Conservation (phyloP, 1,139 yeast genomes). For the Oligophagozyma castellii region DNA sequence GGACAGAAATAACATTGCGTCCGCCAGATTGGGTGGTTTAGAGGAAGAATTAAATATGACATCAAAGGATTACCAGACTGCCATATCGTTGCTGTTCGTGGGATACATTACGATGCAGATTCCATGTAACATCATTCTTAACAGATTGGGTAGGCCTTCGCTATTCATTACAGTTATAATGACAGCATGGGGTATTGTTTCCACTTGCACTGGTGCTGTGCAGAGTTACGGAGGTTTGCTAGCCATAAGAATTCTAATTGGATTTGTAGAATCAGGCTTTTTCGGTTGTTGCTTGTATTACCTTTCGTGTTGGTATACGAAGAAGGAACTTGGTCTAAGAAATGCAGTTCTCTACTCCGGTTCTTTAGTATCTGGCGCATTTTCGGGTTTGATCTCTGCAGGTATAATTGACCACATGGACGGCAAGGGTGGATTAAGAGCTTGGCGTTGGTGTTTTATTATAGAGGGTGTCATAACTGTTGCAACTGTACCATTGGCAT, state of each 20-base stretch:
- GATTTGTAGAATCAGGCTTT: slow-evolving; percentile 39
- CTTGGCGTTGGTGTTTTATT: slow-evolving; percentile 53
- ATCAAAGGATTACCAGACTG: slow-evolving; percentile 40
- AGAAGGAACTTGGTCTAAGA: slow-evolving; percentile 37
- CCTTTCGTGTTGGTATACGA: slow-evolving; percentile 39
- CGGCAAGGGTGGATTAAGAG: slow-evolving; percentile 26
- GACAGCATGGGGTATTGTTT: slow-evolving; percentile 44
- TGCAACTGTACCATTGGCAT: slow-evolving; percentile 38
- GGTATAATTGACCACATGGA: slow-evolving; percentile 31
- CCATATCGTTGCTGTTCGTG: slow-evolving; percentile 43
- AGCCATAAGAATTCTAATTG: slow-evolving; percentile 29
- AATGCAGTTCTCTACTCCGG: slow-evolving; percentile 48
- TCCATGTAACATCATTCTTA: slow-evolving; percentile 36
- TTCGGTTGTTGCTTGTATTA: slow-evolving; percentile 37
- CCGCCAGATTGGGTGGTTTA: slow-evolving; percentile 45
- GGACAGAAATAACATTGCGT: slow-evolving; percentile 48
- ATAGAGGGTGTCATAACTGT: slow-evolving; percentile 46
- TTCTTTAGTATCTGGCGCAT: slow-evolving; percentile 45
- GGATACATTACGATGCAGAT: slow-evolving; percentile 50
- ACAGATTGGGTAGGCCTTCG: slow-evolving; percentile 38
- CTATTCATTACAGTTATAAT: slow-evolving; percentile 35
- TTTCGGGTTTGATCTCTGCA: slow-evolving; percentile 43
- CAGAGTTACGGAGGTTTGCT: slow-evolving; percentile 29
- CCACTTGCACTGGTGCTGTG: slow-evolving; percentile 31
- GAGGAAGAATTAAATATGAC: slow-evolving; percentile 38